Evolutionary conservation across 31 red algal species (phyloP).

Genomic region (Asparagopsis taxiformis): DNA sequence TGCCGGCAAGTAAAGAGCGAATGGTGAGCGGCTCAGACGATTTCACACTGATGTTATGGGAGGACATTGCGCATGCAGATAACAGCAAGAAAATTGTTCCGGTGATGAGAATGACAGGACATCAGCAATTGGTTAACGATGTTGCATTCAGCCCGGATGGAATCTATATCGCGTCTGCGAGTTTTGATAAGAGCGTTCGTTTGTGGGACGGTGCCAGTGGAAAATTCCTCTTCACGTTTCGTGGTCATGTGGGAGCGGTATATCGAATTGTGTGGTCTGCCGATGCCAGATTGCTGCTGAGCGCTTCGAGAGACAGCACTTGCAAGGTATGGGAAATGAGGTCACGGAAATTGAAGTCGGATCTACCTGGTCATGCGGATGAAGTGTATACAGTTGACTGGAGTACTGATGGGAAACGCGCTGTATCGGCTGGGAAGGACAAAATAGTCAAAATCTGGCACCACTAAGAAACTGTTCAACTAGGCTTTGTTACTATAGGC

Average conservation of each 20-base stretch:
- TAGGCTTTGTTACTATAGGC: too few species aligned
- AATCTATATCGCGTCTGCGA: slow-evolving; percentile 80
- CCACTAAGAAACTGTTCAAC: too few species aligned
- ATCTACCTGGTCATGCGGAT: slow-evolving; percentile 95
- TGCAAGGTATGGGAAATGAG: slow-evolving; percentile 88
- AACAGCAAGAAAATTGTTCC: not conserved
- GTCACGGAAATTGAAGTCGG: slow-evolving; percentile 46
- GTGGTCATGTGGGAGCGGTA: slow-evolving; percentile 81
- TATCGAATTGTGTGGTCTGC: slow-evolving; percentile 83
- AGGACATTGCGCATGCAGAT: slow-evolving; percentile 4
- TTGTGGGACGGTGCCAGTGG: slow-evolving; percentile 85
- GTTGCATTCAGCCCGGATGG: slow-evolving; percentile 90
- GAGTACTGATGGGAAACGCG: slow-evolving; percentile 77
- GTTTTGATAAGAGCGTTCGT: slow-evolving; percentile 95
- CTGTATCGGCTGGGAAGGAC: slow-evolving; percentile 88
- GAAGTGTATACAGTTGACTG: slow-evolving; percentile 97
- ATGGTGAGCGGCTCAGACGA: slow-evolving; percentile 93
- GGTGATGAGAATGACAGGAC: slow-evolving; percentile 79
- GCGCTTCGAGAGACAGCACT: slow-evolving; percentile 85
- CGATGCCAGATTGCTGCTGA: slow-evolving; percentile 79
- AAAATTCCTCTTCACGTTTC: slow-evolving; percentile 73
- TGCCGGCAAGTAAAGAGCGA: slow-evolving; percentile 55
- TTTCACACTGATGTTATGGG: slow-evolving; percentile 88
- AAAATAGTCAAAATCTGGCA: slow-evolving; percentile 95
- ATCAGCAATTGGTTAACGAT: slow-evolving; percentile 97